Percentiles rank a stretch among this genome's conserved stretches.
Conservation (phyloP, 2,329 filamentous ascomycete species). For the Arthrobotrys entomopaga region DNA sequence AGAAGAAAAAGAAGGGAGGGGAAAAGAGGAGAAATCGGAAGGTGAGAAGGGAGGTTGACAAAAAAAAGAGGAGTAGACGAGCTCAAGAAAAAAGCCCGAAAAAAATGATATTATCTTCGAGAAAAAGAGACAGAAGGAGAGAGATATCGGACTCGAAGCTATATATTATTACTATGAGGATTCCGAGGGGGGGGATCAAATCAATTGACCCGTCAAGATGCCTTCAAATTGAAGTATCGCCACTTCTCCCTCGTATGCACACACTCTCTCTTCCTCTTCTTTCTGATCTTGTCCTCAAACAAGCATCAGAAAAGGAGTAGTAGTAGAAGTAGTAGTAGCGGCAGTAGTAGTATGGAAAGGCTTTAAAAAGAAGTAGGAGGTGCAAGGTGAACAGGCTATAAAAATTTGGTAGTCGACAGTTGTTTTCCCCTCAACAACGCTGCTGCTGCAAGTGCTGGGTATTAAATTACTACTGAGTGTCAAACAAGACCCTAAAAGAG, state of each 20-base stretch:
- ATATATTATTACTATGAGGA: conserved; percentile 8
- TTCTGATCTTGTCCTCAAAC: conserved; percentile 16
- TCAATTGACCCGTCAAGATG: conserved; percentile 48
- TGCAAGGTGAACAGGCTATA: neutral
- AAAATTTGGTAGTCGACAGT: neutral
- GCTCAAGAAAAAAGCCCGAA: conserved; percentile 5
- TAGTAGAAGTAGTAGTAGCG: neutral
- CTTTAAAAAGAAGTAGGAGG: neutral
- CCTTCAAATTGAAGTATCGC: conserved; percentile 28
- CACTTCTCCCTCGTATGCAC: conserved; percentile 3
- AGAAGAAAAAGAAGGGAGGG: neutral
- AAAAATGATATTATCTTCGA: too few species aligned
- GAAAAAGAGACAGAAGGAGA: too few species aligned
- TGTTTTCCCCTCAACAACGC: neutral
- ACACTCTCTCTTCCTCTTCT: conserved; percentile 2
- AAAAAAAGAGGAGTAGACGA: neutral
- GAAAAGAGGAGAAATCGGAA: neutral
- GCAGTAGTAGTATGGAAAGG: neutral
- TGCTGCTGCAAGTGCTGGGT: too few species aligned
- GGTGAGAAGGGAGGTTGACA: neutral
- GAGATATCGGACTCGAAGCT: neutral
- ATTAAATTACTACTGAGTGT: conserved; percentile 17
- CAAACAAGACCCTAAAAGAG: conserved; percentile 38
- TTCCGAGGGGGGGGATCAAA: conserved; percentile 35
- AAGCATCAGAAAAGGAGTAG: conserved; percentile 42